Base-by-base conservation (phyloP, 2,329 filamentous ascomycete genomes). In the Elsinoe batatas region DNA sequence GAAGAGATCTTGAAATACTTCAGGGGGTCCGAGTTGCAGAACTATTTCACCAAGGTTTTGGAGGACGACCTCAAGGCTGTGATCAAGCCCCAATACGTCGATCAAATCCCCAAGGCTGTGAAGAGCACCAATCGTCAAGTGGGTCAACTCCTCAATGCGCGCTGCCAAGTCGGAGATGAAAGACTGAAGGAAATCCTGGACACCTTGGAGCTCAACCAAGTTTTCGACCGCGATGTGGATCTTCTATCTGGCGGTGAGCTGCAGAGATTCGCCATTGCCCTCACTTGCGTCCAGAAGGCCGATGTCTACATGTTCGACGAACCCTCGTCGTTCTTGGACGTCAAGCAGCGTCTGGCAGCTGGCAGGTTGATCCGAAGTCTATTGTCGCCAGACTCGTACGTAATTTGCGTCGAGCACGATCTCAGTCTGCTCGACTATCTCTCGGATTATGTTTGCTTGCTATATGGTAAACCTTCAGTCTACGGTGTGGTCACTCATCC, bases 251-350 rank as follows among this genome's bases (percentile, higher is more conserved):
- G 93, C 81, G 93, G 93, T 79, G 94, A 98, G 74, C 80, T 98
- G 68, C 93, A 98, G 74, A 87, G 93, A 73, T 98, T 98, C 66
- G 93, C 93, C 65, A 96, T 98, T 64, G 93, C 88, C 66, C 88
- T 91, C 53, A 90, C 95, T 60, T 95, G 91, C 67, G 91, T 97
- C 18, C 91, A 97, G 71, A 84, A 95, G 67, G 91, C 91, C 63
- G 93, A 98, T 71, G 89, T 95, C 10, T 98, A 98, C 79, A 97
- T 98, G 93, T 98, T 98, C 67, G 93, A 98, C 72, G 93, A 98
- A 77, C 94, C 94, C 15, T 97, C 91, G 38, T 98, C 93, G 36
- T 98, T 96, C 73, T 82, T 98, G 57, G 94, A 98, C 86, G 93
- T 98, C 69, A 97, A 97, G 81, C 93, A 98, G 75, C 88, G 93